Base-by-base conservation (phyloP, 768 basidiomycete genomes). In the Terana coerulea region DNA sequence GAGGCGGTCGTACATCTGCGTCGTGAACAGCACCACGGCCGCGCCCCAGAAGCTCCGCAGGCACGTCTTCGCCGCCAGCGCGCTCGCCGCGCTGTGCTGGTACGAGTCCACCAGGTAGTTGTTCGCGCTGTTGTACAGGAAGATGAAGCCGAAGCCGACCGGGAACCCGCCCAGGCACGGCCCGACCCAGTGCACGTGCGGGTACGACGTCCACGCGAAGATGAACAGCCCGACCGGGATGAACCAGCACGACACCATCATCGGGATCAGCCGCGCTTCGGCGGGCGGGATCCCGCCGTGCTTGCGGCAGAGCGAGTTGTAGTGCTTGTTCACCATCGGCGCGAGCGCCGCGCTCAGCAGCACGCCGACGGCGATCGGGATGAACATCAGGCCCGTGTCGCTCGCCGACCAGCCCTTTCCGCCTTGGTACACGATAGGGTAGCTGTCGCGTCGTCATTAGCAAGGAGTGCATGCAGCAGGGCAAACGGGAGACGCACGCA, bases 91-190 rank as follows among this genome's bases (percentile, higher is more conserved):
- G 19, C 72, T 63, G 7, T 75, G 72, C 12, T 75, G 69, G 56
- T 75, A 75, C 10, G 75, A 71, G 25, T 72, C 69, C 15, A 76
- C 78, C 34, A 80, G 68, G 60, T 73, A 79, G 64, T 72, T 83
- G 64, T 86, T 86, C 1, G 79, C 79, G 9, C 78, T 76, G 1
- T 83, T 81, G 65, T 85, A 90, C 21, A 80, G 78, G 55, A 80
- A 86, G 59, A 73, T 68, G 47, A 78, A 66, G 3, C 83, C 86
- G 0, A 76, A 69, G 15, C 79, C 78, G 50, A 80, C 74, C 5
- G 70, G 75, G 3, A 68, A 51, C 1, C 74, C 69, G 1, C 63
- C 68, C 43, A 76, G 57, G 53, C 75, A 67, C 6, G 73, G 74
- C 7, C 67, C 69, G 50, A 72, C 70, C 74, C 74, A 75, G 51